Conservation (phyloP, 768 basidiomycete genomes). For the Phylloporus scabripes region DNA sequence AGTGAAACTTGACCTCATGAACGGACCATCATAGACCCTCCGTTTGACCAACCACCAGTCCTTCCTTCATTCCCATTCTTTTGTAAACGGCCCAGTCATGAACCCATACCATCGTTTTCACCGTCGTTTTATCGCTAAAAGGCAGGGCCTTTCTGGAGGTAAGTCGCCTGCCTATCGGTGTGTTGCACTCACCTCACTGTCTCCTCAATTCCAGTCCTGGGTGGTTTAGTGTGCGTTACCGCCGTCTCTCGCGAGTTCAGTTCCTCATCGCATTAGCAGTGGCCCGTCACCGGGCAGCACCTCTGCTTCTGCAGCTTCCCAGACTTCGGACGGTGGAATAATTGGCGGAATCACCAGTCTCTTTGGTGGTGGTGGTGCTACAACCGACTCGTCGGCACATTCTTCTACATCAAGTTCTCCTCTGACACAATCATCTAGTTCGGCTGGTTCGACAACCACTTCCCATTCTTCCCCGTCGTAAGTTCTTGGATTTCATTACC, state of each 20-base stretch:
- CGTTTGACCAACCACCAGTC: constrained; percentile 11
- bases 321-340: constrained; percentile 6
- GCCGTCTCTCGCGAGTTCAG: neutral
- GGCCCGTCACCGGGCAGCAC: constrained; percentile 1
- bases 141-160: constrained; percentile 29
- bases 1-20: constrained; percentile 5
- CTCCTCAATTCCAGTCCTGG: neutral
- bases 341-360: constrained; percentile 13
- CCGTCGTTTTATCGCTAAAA: constrained; percentile 16
- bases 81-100: constrained; percentile 20
- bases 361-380: constrained; percentile 6
- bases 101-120: constrained; percentile 11
- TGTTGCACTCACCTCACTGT: neutral
- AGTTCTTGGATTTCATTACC: constrained; percentile 4
- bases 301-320: constrained; percentile 1
- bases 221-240: constrained; percentile 21
- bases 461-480: constrained; percentile 19
- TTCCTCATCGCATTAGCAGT: constrained; percentile 9
- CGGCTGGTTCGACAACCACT: constrained; percentile 22
- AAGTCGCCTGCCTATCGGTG: constrained; percentile 7
- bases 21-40: constrained; percentile 2
- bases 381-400: constrained; percentile 14
- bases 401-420: constrained; percentile 15
- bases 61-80: constrained; percentile 21
- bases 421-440: constrained; percentile 23